A percentile compares a stretch with the other conserved stretches of the same genome.
These are phyloP conservation scores for Porphyra umbilicalis DNA, from an alignment of 31 red algal genomes.

Conservation along the genomic window DNA sequence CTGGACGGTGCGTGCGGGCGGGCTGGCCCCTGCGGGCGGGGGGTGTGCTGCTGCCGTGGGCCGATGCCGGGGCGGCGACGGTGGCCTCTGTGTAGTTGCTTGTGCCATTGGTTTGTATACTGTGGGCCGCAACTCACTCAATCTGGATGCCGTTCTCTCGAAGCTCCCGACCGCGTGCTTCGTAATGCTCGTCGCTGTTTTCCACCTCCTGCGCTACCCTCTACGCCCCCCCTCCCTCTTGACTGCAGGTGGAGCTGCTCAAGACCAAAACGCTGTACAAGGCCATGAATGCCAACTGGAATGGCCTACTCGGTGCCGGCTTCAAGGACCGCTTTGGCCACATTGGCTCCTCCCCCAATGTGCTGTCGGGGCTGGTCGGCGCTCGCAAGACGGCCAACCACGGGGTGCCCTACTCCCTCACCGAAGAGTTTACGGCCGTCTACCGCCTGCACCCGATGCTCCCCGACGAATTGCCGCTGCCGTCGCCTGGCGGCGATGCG, in stretches of 20 bases:
- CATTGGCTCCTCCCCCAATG: neutral
- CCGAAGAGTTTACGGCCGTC: slow-evolving; percentile 25
- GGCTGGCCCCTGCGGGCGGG: no score
- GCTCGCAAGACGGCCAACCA: slow-evolving; percentile 3
- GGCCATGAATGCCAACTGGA: slow-evolving; percentile 30
- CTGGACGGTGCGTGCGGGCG: slow-evolving; percentile 23
- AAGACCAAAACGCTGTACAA: slow-evolving; percentile 15
- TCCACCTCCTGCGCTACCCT: no score
- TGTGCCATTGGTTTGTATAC: no score
- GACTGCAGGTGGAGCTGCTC: slow-evolving; percentile 23
- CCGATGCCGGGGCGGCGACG: no score
- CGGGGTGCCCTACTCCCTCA: slow-evolving; percentile 22
- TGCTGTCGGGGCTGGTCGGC: neutral
- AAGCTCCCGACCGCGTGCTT: no score
- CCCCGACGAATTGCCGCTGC: slow-evolving; percentile 8
- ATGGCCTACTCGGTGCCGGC: slow-evolving; percentile 5
- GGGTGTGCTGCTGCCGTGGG: no score
- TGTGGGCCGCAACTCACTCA: no score
- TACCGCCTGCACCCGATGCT: slow-evolving; percentile 28
- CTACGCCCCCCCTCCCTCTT: neutral
- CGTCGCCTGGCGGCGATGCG: neutral
- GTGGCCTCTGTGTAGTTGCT: no score
- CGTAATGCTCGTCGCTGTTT: no score
- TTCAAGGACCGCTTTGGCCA: slow-evolving; percentile 1
- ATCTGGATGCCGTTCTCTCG: no score